These are phyloP conservation scores for Trypanosoma lewisi DNA, from an alignment of 208 protist species.

Conservation along the genomic window DNA sequence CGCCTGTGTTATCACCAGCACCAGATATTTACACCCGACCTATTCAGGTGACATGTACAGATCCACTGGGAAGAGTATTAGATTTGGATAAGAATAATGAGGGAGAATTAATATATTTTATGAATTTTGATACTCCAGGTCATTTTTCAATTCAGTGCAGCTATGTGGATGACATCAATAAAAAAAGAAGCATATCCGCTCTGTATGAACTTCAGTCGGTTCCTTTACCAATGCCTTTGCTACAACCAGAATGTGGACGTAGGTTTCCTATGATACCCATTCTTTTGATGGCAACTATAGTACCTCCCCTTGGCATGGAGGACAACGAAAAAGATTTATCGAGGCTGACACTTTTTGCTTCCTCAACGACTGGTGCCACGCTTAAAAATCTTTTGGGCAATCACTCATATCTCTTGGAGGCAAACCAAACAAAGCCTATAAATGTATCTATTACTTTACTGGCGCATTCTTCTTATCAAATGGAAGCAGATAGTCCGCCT, in stretches of 20 bases:
- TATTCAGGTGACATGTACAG: slow-evolving; percentile 40
- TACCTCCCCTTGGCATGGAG: slow-evolving; percentile 19
- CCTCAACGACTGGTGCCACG: slow-evolving; percentile 1
- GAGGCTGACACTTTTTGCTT: background rate
- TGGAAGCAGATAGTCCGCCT: slow-evolving; percentile 37
- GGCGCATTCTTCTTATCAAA: slow-evolving; percentile 29
- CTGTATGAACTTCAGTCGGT: slow-evolving; percentile 28
- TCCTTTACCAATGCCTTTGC: slow-evolving; percentile 32
- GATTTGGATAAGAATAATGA: slow-evolving; percentile 15
- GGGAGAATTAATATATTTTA: slow-evolving; percentile 20
- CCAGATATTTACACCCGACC: slow-evolving; percentile 26
- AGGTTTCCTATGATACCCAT: slow-evolving; percentile 39
- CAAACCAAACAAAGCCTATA: background rate
- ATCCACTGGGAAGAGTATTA: slow-evolving; percentile 29
- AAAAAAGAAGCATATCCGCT: slow-evolving; percentile 18
- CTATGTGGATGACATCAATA: slow-evolving; percentile 46
- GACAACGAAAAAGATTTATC: slow-evolving; percentile 8
- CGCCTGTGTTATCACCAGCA: slow-evolving; percentile 29
- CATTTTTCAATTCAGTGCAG: slow-evolving; percentile 43
- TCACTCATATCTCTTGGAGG: slow-evolving; percentile 3
- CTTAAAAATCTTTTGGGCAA: slow-evolving; percentile 4
- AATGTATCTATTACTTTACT: slow-evolving; percentile 22
- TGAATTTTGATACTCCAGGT: slow-evolving; percentile 28
- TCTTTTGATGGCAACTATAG: slow-evolving; percentile 26
- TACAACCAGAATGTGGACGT: slow-evolving; percentile 37